Percentiles rank a stretch among this genome's conserved stretches.
Conservation (phyloP, 495 filamentous ascomycete genomes). For the Lasiosphaeria miniovina region DNA sequence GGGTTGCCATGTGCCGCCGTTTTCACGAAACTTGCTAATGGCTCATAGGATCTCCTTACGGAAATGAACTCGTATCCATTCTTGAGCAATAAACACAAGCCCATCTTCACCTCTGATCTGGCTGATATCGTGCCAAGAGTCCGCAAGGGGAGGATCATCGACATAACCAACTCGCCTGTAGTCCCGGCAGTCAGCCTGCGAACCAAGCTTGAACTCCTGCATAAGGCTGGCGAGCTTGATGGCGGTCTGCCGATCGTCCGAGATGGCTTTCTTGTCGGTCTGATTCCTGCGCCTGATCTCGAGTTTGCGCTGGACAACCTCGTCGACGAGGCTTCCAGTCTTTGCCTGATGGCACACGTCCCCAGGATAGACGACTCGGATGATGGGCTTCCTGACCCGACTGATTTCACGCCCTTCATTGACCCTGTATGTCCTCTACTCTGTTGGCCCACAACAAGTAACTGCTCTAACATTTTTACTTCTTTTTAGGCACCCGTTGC, state of each 20-base stretch:
- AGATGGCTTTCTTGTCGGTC: slow-evolving; percentile 74
- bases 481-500: slow-evolving; percentile 67
- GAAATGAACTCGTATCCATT: slow-evolving; percentile 97
- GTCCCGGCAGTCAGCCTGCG: slow-evolving; percentile 74
- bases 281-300: slow-evolving; percentile 92
- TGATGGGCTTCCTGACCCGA: slow-evolving; percentile 61
- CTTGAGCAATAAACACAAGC: slow-evolving; percentile 89
- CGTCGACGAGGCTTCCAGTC: slow-evolving; percentile 62
- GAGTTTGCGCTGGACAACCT: slow-evolving; percentile 90
- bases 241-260: slow-evolving; percentile 85
- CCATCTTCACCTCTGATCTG: slow-evolving; percentile 79
- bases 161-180: slow-evolving; percentile 76
- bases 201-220: slow-evolving; percentile 72
- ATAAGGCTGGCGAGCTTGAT: slow-evolving; percentile 85
- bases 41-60: slow-evolving; percentile 73
- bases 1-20: slow-evolving; percentile 25
- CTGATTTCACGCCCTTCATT: slow-evolving; percentile 86
- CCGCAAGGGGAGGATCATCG: slow-evolving; percentile 75
- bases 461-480: background rate
- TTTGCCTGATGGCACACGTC: slow-evolving; percentile 78
- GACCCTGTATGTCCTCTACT: slow-evolving; percentile 64
- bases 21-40: slow-evolving; percentile 9
- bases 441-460: background rate
- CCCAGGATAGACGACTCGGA: slow-evolving; percentile 54
- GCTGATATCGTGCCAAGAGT: slow-evolving; percentile 79